Percentiles rank a stretch among this genome's conserved stretches.
Conservation (phyloP, 257 asterid species). For the Solanum chilense region DNA sequence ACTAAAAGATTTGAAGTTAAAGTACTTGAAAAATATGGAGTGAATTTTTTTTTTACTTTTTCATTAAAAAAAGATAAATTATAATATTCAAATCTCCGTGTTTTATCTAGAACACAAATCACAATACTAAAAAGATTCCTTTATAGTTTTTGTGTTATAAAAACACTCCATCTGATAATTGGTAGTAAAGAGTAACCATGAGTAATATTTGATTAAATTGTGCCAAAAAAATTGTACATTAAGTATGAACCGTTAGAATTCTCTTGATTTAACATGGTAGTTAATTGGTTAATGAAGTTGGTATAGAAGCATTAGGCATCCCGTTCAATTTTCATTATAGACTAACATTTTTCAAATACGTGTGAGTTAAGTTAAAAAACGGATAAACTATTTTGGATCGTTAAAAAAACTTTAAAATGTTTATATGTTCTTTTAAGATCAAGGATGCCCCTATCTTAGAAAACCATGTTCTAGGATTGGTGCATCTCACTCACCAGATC, state of each 20-base stretch:
- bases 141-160: neutral
- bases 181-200: neutral
- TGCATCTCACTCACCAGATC: neutral
- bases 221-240: neutral
- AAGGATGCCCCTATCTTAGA: neutral
- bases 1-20: too few species aligned
- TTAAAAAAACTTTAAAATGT: too few species aligned
- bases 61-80: neutral
- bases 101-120: neutral
- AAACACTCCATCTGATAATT: neutral
- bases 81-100: neutral
- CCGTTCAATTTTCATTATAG: neutral
- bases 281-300: neutral
- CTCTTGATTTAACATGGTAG: neutral
- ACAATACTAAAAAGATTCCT: neutral
- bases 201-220: neutral
- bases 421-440: neutral
- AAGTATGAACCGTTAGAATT: neutral
- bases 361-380: neutral
- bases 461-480: neutral
- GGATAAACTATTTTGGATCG: too few species aligned
- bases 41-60: too few species aligned
- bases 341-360: neutral
- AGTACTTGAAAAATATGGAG: fast-evolving
- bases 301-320: neutral